A percentile compares a stretch with the other conserved stretches of the same genome.
Conservation (phyloP, 1,284 basidiomycete genomes). For the Sphagnurus paluster region DNA sequence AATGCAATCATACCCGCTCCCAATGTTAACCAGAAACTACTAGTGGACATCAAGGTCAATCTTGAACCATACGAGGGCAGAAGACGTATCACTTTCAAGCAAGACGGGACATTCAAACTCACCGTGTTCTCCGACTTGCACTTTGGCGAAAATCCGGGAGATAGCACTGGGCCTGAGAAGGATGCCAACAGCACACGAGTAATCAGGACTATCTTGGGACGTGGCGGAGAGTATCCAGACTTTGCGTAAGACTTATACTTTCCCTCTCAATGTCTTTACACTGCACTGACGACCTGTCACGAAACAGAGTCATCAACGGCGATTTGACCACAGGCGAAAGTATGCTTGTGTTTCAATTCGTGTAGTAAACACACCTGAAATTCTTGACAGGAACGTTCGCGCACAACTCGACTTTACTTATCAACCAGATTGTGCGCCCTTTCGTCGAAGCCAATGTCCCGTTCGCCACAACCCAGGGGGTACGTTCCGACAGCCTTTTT, state of each 20-base stretch:
- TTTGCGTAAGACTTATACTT: constrained; percentile 52
- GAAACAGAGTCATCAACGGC: constrained; percentile 57
- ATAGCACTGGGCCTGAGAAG: constrained; percentile 61
- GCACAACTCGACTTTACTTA: constrained; percentile 49
- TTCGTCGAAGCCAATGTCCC: constrained; percentile 47
- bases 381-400: constrained; percentile 54
- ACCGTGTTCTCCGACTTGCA: constrained; percentile 70
- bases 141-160: constrained; percentile 70
- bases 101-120: constrained; percentile 62
- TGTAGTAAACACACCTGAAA: not conserved
- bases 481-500: constrained; percentile 35
- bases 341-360: constrained; percentile 21
- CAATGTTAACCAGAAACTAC: too few species aligned
- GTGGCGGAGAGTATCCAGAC: constrained; percentile 51
- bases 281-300: too few species aligned
- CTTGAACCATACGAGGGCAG: constrained; percentile 50
- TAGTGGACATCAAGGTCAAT: too few species aligned
- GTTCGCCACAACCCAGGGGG: constrained; percentile 60
- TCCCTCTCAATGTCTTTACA: constrained; percentile 1
- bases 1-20: too few species aligned
- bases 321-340: constrained; percentile 68
- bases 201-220: constrained; percentile 48
- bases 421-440: constrained; percentile 50
- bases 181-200: constrained; percentile 55
- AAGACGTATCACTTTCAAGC: constrained; percentile 43